Base-by-base conservation (phyloP, 805 yeast genomes). In the Wickerhamiella occidentalis region DNA sequence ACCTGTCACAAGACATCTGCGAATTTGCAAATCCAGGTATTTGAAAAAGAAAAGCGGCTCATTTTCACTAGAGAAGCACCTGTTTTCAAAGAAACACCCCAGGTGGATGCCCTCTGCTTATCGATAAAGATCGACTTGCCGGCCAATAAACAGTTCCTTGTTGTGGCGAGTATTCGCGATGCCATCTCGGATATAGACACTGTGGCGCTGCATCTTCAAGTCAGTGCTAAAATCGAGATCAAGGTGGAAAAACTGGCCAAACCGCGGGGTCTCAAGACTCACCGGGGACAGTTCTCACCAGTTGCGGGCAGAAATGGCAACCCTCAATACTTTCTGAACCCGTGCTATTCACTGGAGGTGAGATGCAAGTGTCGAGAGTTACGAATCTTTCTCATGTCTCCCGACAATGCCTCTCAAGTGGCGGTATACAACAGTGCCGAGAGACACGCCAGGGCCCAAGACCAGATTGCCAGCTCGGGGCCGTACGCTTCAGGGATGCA, bases 401-500 rank as follows among this genome's bases (percentile, higher is more conserved):
- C 17, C n/a, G 41, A 25, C 9, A 17, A 21, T n/a, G 40, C 47
- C 9, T 35, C 40, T 22, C 47, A 45, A 17, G 38, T 36, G 3
- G 47, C 47, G n/a, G 33, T 45, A 17, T 45, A 3, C 25, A 5
- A 22, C 11, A 13, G 13, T 18, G 25, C 6, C 37, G 25, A 12
- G 6, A 18, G 28, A 28, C 19, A 3, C 26, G 36, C 43, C n/a
- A n/a, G 33, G n/a, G 8, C 19, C 9, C 15, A 17, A 7, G 29
- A 45, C 18, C 36, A 35, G 26, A 37, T 45, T 11, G 22, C 36
- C 23, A 26, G 23, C 17, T 35, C 48, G 9, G 48, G 48, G 7
- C 43, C 42, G 1, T 45, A 45, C 28, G 29, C 37, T 15, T 26
- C 43, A 8, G 48, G 48, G 13, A 33, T 22, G 25, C 48, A 28